Percentiles rank a stretch among this genome's conserved stretches.
These are phyloP conservation scores for Fusarium pilosicola DNA, from an alignment of 2,329 filamentous ascomycete species.

Conservation along the genomic window DNA sequence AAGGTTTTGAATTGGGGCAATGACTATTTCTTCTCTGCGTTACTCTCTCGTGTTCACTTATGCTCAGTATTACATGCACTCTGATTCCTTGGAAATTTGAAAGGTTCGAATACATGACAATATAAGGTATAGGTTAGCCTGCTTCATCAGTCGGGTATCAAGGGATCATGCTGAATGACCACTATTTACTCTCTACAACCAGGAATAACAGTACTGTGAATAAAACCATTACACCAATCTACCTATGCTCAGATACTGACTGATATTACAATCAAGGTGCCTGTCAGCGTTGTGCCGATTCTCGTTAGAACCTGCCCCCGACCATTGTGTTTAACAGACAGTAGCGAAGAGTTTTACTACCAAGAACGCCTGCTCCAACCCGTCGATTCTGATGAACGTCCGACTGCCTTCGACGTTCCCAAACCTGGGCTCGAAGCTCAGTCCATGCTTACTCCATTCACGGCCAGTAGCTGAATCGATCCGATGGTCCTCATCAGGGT, in stretches of 20 bases:
- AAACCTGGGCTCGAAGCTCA: not conserved
- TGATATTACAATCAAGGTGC: not conserved
- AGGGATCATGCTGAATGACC: not conserved
- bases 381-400: conserved; percentile 6
- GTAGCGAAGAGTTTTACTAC: not conserved
- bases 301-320: not conserved
- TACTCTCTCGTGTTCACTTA: not conserved
- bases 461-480: not conserved
- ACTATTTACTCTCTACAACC: not conserved
- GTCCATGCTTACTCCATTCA: not conserved
- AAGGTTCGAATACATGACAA: not conserved
- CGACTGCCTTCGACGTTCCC: not conserved
- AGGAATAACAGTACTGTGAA: not conserved
- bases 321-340: not conserved
- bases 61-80: not conserved
- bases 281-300: not conserved
- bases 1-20: not conserved
- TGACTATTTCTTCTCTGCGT: not conserved
- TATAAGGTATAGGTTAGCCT: not conserved
- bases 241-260: not conserved
- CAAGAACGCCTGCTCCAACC: not conserved
- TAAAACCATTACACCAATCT: not conserved
- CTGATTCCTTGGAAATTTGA: not conserved
- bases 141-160: not conserved
- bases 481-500: conserved; percentile 66